Evolutionary conservation across 305 asterid species (phyloP).

Genomic region (Solanum aculeatissimum): DNA sequence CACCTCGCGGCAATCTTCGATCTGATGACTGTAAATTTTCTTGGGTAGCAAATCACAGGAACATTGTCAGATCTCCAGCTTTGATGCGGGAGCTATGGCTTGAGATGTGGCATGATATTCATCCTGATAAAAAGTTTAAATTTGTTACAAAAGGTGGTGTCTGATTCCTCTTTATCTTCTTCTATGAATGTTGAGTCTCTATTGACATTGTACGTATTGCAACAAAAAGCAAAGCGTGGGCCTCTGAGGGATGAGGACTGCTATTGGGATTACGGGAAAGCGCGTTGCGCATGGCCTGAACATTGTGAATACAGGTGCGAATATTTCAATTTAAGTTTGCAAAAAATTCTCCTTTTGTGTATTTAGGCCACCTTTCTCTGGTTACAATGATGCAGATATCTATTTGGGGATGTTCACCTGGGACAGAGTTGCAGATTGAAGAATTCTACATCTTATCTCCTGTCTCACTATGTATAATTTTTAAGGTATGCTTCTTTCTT

Average conservation of each 20-base stretch:
- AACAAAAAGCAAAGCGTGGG: slow-evolving; percentile 68
- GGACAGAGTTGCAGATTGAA: slow-evolving; percentile 98
- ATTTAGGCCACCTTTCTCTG: neutral
- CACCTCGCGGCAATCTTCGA: neutral
- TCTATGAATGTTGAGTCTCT: neutral
- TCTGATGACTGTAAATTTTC: slow-evolving; percentile 3
- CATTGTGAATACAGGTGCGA: slow-evolving; percentile 92
- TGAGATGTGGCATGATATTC: slow-evolving; percentile 97
- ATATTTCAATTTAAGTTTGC: neutral
- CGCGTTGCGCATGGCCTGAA: slow-evolving; percentile 94
- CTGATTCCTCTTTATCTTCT: slow-evolving; percentile 3
- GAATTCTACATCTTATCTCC: slow-evolving; percentile 67
- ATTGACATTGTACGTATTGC: neutral
- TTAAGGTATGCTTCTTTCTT: neutral
- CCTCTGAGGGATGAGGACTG: slow-evolving; percentile 97
- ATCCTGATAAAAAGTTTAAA: slow-evolving; percentile 67
- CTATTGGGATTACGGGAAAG: slow-evolving; percentile 99
- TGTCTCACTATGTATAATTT: slow-evolving; percentile 55
- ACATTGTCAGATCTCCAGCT: slow-evolving; percentile 80
- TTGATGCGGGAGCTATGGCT: slow-evolving; percentile 99
- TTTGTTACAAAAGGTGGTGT: slow-evolving; percentile 85
- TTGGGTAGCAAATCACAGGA: slow-evolving; percentile 86
- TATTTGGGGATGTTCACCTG: slow-evolving; percentile 91
- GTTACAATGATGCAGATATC: slow-evolving; percentile 40
- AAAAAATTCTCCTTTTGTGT: neutral